These are phyloP conservation scores for Pyrus bretschneideri DNA, from an alignment of 306 rosid genomes.

Conservation along the genomic window DNA sequence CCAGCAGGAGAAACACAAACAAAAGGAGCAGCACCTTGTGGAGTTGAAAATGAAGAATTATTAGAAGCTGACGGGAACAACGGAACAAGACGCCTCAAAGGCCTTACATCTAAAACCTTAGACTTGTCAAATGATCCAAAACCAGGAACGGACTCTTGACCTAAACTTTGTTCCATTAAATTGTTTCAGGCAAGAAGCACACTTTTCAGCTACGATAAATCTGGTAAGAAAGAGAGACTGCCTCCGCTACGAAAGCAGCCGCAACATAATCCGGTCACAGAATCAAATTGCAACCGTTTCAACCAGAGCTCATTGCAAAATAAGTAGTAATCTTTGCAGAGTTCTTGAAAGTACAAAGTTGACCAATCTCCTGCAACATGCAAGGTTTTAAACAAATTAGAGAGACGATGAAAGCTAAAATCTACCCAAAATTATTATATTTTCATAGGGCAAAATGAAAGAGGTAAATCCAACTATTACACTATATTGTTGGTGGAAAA, in stretches of 20 bases:
- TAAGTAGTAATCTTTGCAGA: neutral
- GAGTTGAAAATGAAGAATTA: slow-evolving; percentile 42
- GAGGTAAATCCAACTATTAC: neutral
- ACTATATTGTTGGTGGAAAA: neutral
- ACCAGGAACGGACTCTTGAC: slow-evolving; percentile 43
- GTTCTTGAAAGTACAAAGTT: slow-evolving; percentile 12
- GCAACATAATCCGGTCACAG: neutral
- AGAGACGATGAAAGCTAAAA: neutral
- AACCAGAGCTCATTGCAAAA: neutral
- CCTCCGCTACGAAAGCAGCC: neutral
- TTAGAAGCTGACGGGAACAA: slow-evolving; percentile 66
- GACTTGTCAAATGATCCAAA: slow-evolving; percentile 71
- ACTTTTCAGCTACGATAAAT: neutral
- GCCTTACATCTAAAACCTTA: slow-evolving; percentile 76
- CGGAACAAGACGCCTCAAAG: slow-evolving; percentile 73
- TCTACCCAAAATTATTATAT: neutral
- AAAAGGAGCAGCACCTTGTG: slow-evolving; percentile 84
- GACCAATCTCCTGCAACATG: slow-evolving; percentile 39
- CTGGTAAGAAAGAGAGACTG: neutral
- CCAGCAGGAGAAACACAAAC: slow-evolving; percentile 81
- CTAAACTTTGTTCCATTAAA: slow-evolving; percentile 58
- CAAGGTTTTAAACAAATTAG: slow-evolving; percentile 24
- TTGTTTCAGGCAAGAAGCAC: slow-evolving; percentile 20
- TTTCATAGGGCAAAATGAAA: neutral
- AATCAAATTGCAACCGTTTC: neutral